Percentiles rank a stretch among this genome's conserved stretches.
Conservation (phyloP, 2,329 filamentous ascomycete genomes). For the Colletotrichum tropicicola region DNA sequence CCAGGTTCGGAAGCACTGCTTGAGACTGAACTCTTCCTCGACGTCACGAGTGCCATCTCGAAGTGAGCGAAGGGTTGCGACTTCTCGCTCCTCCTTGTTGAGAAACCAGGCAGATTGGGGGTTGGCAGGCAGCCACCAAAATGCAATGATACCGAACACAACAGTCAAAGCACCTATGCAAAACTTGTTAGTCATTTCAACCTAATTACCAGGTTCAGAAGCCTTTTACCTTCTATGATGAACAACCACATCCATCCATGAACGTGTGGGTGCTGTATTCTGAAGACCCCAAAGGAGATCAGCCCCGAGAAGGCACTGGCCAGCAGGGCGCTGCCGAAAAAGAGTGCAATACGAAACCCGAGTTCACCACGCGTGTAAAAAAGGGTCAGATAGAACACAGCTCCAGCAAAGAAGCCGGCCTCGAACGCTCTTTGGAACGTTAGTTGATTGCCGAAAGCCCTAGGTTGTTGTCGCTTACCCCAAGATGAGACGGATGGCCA, state of each 20-base stretch:
- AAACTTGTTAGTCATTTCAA: no score
- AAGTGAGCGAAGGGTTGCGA: conserved; percentile 48
- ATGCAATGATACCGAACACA: not conserved
- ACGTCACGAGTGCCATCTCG: conserved; percentile 53
- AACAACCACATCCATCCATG: conserved; percentile 16
- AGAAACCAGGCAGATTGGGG: conserved; percentile 58
- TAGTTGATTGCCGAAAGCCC: no score
- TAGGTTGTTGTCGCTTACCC: no score
- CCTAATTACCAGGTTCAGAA: no score
- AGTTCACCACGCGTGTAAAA: conserved; percentile 59
- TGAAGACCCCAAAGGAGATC: conserved; percentile 16
- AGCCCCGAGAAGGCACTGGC: conserved; percentile 2
- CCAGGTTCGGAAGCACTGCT: conserved; percentile 52
- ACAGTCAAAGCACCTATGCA: not conserved
- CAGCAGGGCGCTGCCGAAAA: conserved; percentile 9
- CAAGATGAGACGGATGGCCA: no score
- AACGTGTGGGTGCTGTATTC: not conserved
- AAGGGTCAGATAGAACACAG: conserved; percentile 62
- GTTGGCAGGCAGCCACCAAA: conserved; percentile 35
- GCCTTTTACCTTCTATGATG: conserved; percentile 9
- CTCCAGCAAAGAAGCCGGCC: conserved; percentile 63
- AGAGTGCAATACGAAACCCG: conserved; percentile 43
- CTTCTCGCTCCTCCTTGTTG: conserved; percentile 54
- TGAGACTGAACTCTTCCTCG: conserved; percentile 45
- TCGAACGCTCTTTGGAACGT: conserved; percentile 53